A percentile compares a stretch with the other conserved stretches of the same genome.
These are phyloP conservation scores for Fusarium sp. DNA, from an alignment of 2,329 filamentous ascomycete genomes.

Conservation along the genomic window DNA sequence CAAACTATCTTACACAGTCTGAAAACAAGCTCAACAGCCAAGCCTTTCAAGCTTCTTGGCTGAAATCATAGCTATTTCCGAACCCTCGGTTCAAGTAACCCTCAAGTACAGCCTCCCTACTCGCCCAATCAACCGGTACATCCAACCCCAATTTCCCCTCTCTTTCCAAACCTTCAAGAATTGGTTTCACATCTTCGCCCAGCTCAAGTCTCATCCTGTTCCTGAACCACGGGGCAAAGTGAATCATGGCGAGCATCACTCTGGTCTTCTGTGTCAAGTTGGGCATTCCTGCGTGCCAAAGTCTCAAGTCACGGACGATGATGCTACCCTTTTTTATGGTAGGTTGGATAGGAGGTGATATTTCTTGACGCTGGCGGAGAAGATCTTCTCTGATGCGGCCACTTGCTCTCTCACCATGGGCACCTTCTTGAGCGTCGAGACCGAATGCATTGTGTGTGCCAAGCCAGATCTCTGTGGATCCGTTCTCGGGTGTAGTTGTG, in stretches of 20 bases:
- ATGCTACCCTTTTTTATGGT: conserved; percentile 64
- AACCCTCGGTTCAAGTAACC: conserved; percentile 67
- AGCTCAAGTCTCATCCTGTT: conserved; percentile 68
- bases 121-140: conserved; percentile 62
- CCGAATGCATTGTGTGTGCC: conserved; percentile 59
- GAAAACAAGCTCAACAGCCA: conserved; percentile 26
- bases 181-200: conserved; percentile 59
- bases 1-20: neutral
- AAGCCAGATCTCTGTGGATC: conserved; percentile 69
- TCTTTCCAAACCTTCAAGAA: conserved; percentile 58
- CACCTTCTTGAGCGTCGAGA: conserved; percentile 58
- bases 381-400: conserved; percentile 59
- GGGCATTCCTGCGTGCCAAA: conserved; percentile 74
- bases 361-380: conserved; percentile 52
- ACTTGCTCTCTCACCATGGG: conserved; percentile 63
- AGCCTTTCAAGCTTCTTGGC: conserved; percentile 54
- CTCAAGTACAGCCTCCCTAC: conserved; percentile 54
- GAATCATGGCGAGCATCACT: conserved; percentile 70
- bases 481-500: conserved; percentile 62
- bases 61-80: conserved; percentile 72
- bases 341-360: conserved; percentile 61
- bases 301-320: conserved; percentile 67
- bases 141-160: conserved; percentile 55
- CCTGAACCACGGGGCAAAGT: conserved; percentile 67
- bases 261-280: conserved; percentile 62